Evolutionary conservation across 1,284 basidiomycete genomes (phyloP).

Genomic region (Veloboletus limbatus): DNA sequence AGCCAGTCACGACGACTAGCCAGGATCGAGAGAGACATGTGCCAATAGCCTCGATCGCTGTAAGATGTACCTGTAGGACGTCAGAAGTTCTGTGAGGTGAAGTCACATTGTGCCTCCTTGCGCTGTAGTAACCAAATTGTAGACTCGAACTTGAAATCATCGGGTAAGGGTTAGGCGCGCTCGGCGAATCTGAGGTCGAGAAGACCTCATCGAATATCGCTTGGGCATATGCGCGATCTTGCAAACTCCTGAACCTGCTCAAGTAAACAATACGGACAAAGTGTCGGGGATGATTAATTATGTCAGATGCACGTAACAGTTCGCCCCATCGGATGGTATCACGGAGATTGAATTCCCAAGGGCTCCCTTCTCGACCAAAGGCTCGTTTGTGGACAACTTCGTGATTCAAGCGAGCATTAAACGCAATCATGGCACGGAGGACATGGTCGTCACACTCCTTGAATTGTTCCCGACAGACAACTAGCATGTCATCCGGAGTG

Average conservation of each 20-base stretch:
- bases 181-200: slow-evolving; percentile 28
- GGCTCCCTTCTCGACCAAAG: slow-evolving; percentile 84
- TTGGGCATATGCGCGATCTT: slow-evolving; percentile 64
- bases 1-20: slow-evolving; percentile 87
- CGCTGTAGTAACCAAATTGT: slow-evolving; percentile 70
- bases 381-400: slow-evolving; percentile 64
- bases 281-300: slow-evolving; percentile 45
- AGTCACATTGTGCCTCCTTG: slow-evolving; percentile 45
- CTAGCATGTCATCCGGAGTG: slow-evolving; percentile 71
- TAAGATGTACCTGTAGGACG: slow-evolving; percentile 64
- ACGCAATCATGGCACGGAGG: slow-evolving; percentile 79
- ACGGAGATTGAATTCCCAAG: slow-evolving; percentile 99
- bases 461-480: slow-evolving; percentile 79
- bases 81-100: slow-evolving; percentile 41
- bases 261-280: slow-evolving; percentile 73
- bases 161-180: slow-evolving; percentile 22
- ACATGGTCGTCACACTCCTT: slow-evolving; percentile 54
- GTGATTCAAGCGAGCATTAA: slow-evolving; percentile 74
- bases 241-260: slow-evolving; percentile 76
- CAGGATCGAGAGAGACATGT: slow-evolving; percentile 78
- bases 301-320: slow-evolving; percentile 45
- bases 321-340: slow-evolving; percentile 92
- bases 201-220: slow-evolving; percentile 67
- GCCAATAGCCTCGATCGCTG: slow-evolving; percentile 74
- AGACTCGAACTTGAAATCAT: slow-evolving; percentile 56